Evolutionary conservation across 2,329 filamentous ascomycete species (phyloP), one percentile per base, ranked within the genome.

Genomic region (Diaporthe destruens): DNA sequence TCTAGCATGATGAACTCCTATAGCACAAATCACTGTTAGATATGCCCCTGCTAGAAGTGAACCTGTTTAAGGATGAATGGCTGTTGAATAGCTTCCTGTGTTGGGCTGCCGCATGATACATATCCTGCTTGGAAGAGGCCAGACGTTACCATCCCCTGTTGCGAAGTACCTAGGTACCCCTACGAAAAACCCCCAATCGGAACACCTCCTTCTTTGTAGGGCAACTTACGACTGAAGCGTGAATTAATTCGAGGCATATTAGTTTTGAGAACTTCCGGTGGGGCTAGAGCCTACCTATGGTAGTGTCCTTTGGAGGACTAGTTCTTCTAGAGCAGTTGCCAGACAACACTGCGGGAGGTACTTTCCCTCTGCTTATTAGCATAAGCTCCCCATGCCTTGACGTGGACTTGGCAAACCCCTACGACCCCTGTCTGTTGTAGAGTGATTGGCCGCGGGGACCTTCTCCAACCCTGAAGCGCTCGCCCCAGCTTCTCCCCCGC

Each of bases 401-500:
- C 23, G 34, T n/a, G 32, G 34, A 16, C 56, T 61, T 61, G 56
- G 56, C 56, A 36, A 47, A 61, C 57, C 23, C 9, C 20, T 32
- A 12, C 1, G 6, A 61, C 29, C 57, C 57, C 44, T 51, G 44
- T 32, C 23, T 14, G 61, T n/a, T 32, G 20, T 53, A 25, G 49
- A 32, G 51, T 67, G 69, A 71, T 67, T 71, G 69, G 69, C 57
- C 32, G 57, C 56, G 47, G 49, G 16, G 25, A 12, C 34, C 20
- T 36, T 51, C 34, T n/a, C 25, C 42, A 63, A 63, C 34, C 71
- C 71, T 71, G 68, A 67, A 61, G 68, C 68, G 68, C 68, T 61
- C 68, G 59, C 59, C 71, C 68, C 68, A 67, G 23, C 59, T 54
- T 36, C 51, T 54, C 34, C 51, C 54, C 29, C 39, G n/a, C 16